These are phyloP conservation scores for Marchantia polymorpha DNA, from an alignment of 225 moss, liverwort and hornwort species.

Conservation along the genomic window DNA sequence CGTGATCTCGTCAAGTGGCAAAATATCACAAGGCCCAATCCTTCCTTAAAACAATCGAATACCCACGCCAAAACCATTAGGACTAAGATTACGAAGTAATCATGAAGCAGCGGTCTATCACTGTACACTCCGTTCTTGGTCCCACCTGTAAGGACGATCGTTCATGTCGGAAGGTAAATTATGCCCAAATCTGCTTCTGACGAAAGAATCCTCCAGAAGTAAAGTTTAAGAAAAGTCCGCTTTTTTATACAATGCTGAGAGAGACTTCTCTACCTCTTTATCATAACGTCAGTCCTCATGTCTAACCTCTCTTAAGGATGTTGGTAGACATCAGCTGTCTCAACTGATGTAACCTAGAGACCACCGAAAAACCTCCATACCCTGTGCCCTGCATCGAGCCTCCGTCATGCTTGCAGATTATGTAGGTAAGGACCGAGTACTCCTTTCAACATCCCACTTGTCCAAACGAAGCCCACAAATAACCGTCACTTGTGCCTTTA, in stretches of 20 bases:
- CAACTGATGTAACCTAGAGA: background rate
- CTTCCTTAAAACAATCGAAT: background rate
- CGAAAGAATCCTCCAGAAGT: background rate
- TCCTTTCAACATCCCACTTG: background rate
- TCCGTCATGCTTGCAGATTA: background rate
- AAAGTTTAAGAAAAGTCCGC: background rate
- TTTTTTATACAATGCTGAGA: background rate
- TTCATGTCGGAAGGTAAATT: background rate
- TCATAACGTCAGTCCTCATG: background rate
- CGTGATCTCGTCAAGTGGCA: background rate
- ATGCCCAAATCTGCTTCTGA: background rate
- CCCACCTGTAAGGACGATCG: background rate
- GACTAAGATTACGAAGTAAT: background rate
- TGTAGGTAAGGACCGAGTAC: background rate
- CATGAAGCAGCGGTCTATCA: background rate
- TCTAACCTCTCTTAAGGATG: background rate
- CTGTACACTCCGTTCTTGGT: background rate
- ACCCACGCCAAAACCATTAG: background rate
- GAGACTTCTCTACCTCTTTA: background rate
- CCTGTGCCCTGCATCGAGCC: background rate
- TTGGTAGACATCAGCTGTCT: background rate
- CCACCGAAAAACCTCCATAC: background rate
- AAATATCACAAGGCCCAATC: background rate
- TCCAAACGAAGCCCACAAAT: background rate
- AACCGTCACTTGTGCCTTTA: background rate